Evolutionary conservation across 768 basidiomycete genomes (phyloP).

Genomic region (Wakefieldia striispora): DNA sequence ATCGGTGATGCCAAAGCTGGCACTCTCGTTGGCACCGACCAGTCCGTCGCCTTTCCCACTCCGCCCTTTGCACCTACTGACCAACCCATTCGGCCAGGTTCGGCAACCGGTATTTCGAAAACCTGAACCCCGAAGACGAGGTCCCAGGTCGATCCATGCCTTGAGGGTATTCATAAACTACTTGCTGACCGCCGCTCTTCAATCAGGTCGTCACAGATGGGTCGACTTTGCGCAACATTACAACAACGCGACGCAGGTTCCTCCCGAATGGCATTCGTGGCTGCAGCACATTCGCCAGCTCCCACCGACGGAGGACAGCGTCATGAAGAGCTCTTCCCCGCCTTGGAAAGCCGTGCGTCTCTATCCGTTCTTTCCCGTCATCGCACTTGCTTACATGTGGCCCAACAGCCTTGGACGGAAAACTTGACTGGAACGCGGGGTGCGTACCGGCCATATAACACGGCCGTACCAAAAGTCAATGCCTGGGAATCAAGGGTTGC

Average conservation of each 20-base stretch:
- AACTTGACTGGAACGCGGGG: constrained; percentile 93
- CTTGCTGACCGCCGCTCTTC: background rate
- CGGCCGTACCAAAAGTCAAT: constrained; percentile 74
- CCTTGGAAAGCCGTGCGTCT: constrained; percentile 80
- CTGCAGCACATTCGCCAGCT: constrained; percentile 84
- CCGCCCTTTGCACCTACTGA: constrained; percentile 3
- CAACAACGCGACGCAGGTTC: constrained; percentile 89
- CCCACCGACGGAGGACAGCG: constrained; percentile 71
- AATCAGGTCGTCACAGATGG: constrained; percentile 90
- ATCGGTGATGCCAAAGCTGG: constrained; percentile 95
- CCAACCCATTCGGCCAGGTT: constrained; percentile 50
- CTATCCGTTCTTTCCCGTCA: background rate
- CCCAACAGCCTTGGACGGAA: constrained; percentile 71
- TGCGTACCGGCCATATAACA: constrained; percentile 88
- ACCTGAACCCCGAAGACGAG: constrained; percentile 82
- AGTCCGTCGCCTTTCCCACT: constrained; percentile 50
- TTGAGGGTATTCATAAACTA: background rate
- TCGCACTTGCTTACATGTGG: background rate
- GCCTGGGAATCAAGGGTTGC: constrained; percentile 80
- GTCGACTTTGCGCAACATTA: constrained; percentile 92
- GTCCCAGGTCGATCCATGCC: constrained; percentile 63
- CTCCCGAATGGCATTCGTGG: constrained; percentile 98
- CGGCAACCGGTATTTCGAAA: constrained; percentile 94
- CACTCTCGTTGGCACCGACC: constrained; percentile 69
- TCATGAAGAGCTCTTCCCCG: constrained; percentile 67